phyloP scores from a whole-genome alignment of 768 basidiomycete species.

The Leccinum longicurvipes region DNA sequence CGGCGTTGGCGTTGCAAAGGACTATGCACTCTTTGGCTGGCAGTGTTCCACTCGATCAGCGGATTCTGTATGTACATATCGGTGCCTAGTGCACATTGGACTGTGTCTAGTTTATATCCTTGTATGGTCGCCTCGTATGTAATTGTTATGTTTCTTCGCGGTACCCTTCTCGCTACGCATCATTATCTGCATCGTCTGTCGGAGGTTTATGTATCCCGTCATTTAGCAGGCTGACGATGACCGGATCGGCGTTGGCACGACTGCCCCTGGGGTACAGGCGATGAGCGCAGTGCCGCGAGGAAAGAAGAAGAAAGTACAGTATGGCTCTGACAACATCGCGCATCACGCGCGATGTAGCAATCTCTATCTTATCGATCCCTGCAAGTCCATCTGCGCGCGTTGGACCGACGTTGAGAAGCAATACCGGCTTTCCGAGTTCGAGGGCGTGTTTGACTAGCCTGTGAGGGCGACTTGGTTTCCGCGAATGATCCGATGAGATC shows the following conservation, averaged over 20 bases:
- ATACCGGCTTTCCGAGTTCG: slow-evolving; percentile 68
- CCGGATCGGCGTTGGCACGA: slow-evolving; percentile 41
- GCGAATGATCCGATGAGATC: not conserved
- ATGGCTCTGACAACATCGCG: slow-evolving; percentile 56
- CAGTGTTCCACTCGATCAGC: no score
- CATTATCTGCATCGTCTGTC: slow-evolving; percentile 39
- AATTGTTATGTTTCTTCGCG: no score
- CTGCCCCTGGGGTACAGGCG: slow-evolving; percentile 40
- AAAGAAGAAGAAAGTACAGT: slow-evolving; percentile 40
- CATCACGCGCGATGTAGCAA: slow-evolving; percentile 70
- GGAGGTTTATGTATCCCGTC: slow-evolving; percentile 60
- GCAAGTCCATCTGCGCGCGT: slow-evolving; percentile 75
- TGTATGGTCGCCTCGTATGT: no score
- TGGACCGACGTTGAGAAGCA: slow-evolving; percentile 86
- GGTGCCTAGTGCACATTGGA: no score
- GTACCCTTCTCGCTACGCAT: slow-evolving; percentile 9
- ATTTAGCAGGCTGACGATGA: slow-evolving; percentile 47
- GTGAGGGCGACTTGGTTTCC: not conserved
- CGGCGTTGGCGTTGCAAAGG: no score
- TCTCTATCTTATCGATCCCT: slow-evolving; percentile 77
- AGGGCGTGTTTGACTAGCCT: slow-evolving; percentile 81
- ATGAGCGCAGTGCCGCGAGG: not conserved
- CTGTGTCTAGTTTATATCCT: no score
- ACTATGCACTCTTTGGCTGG: no score
- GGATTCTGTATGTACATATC: no score